A percentile compares a stretch with the other conserved stretches of the same genome.
These are phyloP conservation scores for Eimeria maxima DNA, from an alignment of 169 alveolate species.

Conservation along the genomic window DNA sequence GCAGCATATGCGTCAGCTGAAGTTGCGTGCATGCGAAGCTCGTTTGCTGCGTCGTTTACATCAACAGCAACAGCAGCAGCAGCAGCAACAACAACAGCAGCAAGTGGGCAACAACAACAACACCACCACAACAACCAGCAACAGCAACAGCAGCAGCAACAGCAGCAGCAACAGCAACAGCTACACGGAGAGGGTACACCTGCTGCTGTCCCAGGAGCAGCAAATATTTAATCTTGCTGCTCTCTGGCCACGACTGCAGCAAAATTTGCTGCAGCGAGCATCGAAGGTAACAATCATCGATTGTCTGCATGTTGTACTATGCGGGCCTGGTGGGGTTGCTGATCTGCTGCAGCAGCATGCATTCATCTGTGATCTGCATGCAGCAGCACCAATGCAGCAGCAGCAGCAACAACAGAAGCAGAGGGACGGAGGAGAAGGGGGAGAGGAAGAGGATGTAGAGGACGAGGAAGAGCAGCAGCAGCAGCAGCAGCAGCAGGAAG, in stretches of 20 bases:
- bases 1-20: constrained; percentile 5
- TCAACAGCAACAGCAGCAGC: constrained; percentile 37
- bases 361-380: constrained; percentile 38
- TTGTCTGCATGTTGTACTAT: constrained; percentile 23
- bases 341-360: constrained; percentile 71
- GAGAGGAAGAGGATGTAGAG: no score
- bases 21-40: constrained; percentile 39
- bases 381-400: constrained; percentile 52
- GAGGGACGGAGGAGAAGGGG: no score
- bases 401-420: constrained; percentile 32
- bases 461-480: no score
- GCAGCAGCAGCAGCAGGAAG: neutral
- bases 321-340: constrained; percentile 63
- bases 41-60: constrained; percentile 49
- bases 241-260: constrained; percentile 64
- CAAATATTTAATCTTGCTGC: constrained; percentile 57
- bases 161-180: constrained; percentile 34
- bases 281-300: neutral
- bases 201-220: constrained; percentile 58
- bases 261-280: constrained; percentile 46
- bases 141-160: constrained; percentile 31
- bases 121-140: no score
- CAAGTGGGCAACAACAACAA: no score
- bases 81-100: constrained; percentile 34
- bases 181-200: constrained; percentile 51